These are phyloP conservation scores for Flaveria bidentis DNA, from an alignment of 129 eudicot genomes.

Conservation along the genomic window DNA sequence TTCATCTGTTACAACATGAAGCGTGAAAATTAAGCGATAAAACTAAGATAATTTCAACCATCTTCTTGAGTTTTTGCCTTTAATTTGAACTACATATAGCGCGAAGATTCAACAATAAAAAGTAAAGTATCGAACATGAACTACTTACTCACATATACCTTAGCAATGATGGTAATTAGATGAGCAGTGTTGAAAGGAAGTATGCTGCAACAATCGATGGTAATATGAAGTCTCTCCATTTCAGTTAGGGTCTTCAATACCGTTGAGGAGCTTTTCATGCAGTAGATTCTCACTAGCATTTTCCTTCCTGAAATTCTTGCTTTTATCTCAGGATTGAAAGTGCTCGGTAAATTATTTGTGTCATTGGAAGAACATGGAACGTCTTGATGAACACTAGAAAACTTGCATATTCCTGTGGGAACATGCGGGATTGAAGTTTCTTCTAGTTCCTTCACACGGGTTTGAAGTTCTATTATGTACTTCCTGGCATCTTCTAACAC, in stretches of 20 bases:
- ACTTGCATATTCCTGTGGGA: constrained; percentile 17
- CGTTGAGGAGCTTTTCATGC: not conserved
- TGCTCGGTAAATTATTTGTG: constrained; percentile 10
- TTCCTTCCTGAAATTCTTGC: constrained; percentile 29
- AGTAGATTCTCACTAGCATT: constrained; percentile 31
- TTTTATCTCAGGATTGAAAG: constrained; percentile 26
- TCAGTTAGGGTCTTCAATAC: constrained; percentile 22
- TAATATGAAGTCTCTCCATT: constrained; percentile 27
- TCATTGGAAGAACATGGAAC: constrained; percentile 20
- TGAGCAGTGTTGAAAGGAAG: constrained; percentile 25
- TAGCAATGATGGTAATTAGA: constrained; percentile 30
- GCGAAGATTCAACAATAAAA: not conserved
- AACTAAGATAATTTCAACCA: not conserved
- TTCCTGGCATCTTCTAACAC: constrained; percentile 38
- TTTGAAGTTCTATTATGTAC: constrained; percentile 29
- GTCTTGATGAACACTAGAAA: constrained; percentile 19
- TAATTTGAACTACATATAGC: not conserved
- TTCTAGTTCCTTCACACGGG: constrained; percentile 31
- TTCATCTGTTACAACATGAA: constrained; percentile 15
- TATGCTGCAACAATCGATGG: constrained; percentile 15
- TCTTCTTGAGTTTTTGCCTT: not conserved
- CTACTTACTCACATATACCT: constrained; percentile 20
- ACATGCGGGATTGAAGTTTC: constrained; percentile 11
- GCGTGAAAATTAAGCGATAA: too few relatives aligned
- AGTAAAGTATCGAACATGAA: not conserved